Conservation (phyloP, 129 eudicot species). For the Escallonia rubra region DNA sequence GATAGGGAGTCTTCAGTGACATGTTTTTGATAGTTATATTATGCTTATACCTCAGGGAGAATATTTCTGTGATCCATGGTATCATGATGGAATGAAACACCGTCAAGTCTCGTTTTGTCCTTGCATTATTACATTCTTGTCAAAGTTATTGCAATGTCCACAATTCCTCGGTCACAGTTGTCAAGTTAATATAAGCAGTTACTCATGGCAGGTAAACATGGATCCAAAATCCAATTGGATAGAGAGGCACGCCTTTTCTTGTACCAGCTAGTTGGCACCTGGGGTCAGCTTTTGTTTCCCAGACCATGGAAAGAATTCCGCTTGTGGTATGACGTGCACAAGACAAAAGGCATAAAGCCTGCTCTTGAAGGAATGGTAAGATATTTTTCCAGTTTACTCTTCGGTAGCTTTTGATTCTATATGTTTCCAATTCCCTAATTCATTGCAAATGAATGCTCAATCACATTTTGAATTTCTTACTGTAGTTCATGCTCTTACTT, state of each 20-base stretch:
- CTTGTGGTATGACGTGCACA: slow-evolving; percentile 85
- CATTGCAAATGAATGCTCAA: neutral
- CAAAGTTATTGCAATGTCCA: too few species aligned
- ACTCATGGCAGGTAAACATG: slow-evolving; percentile 75
- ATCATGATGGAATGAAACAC: too few species aligned
- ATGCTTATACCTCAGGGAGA: too few species aligned
- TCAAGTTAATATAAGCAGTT: slow-evolving; percentile 5
- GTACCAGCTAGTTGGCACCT: slow-evolving; percentile 93
- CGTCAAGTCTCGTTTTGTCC: too few species aligned
- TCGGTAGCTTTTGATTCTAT: too few species aligned
- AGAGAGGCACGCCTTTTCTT: slow-evolving; percentile 63
- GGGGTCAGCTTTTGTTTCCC: slow-evolving; percentile 98
- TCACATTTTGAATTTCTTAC: neutral
- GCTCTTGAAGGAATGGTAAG: slow-evolving; percentile 92
- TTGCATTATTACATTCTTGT: too few species aligned
- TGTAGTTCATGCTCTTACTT: too few species aligned
- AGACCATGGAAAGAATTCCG: slow-evolving; percentile 98
- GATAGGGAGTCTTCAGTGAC: too few species aligned
- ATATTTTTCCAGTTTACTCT: neutral
- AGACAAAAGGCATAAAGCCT: slow-evolving; percentile 74
- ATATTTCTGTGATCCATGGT: too few species aligned
- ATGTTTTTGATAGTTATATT: too few species aligned
- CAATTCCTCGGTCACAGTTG: too few species aligned
- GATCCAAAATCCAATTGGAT: slow-evolving; percentile 75
- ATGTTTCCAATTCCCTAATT: neutral